These are phyloP conservation scores for Chamaecyparis obtusa DNA, from an alignment of 75 land plant species.

Conservation along the genomic window DNA sequence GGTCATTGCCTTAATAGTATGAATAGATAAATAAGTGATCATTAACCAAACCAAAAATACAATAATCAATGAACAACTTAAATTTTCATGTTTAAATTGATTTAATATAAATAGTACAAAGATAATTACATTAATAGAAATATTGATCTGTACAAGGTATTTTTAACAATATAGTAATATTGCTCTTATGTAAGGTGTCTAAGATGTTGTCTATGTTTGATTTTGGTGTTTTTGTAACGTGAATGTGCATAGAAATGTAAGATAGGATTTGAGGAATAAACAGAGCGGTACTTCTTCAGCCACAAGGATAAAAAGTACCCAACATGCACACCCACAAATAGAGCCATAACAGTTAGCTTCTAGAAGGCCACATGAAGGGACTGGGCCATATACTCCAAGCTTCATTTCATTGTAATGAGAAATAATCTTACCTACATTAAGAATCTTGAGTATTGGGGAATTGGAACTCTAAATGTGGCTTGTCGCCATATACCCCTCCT, in stretches of 20 bases:
- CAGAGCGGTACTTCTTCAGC: slow-evolving; percentile 84
- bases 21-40: too few relatives aligned
- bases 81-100: too few relatives aligned
- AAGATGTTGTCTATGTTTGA: neutral
- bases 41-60: too few relatives aligned
- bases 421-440: too few relatives aligned
- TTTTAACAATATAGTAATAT: neutral
- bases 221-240: neutral
- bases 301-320: slow-evolving; percentile 90
- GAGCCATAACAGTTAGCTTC: slow-evolving; percentile 72
- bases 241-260: slow-evolving; percentile 44
- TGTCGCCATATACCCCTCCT: too few relatives aligned
- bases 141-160: slow-evolving; percentile 50
- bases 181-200: neutral
- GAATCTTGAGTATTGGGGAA: too few relatives aligned
- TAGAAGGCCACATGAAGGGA: slow-evolving; percentile 88
- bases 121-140: slow-evolving; percentile 35
- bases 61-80: too few relatives aligned
- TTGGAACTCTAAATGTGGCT: too few relatives aligned
- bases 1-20: too few relatives aligned
- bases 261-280: slow-evolving; percentile 68
- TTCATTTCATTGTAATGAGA: slow-evolving; percentile 68
- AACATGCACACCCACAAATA: slow-evolving; percentile 73
- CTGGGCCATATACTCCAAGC: slow-evolving; percentile 70
- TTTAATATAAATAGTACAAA: too few relatives aligned